Conservation (phyloP, 169 alveolate species). For the Eimeria falciformis region DNA sequence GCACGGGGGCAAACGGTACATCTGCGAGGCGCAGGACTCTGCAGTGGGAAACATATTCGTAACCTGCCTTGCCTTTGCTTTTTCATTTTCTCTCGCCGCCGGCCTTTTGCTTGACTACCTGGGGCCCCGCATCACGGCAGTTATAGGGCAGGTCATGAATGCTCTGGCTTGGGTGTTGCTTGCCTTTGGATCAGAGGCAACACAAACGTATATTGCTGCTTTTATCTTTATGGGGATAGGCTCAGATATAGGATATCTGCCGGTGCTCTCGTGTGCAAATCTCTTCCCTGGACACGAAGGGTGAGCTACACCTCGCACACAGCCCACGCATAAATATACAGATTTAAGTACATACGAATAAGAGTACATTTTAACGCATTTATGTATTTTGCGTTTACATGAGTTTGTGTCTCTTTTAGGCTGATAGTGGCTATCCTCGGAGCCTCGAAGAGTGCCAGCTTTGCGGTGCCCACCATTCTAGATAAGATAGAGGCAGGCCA, state of each 20-base stretch:
- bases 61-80: constrained; percentile 72
- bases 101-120: constrained; percentile 77
- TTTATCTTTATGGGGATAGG: constrained; percentile 79
- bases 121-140: constrained; percentile 78
- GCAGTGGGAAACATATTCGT: constrained; percentile 75
- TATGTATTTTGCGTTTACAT: background rate
- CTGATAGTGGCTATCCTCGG: constrained; percentile 77
- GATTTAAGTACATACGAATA: background rate
- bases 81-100: constrained; percentile 76
- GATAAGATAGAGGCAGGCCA: constrained; percentile 55
- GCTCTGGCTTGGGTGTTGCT: constrained; percentile 75
- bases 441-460: constrained; percentile 77
- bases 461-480: constrained; percentile 76
- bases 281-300: constrained; percentile 79
- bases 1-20: constrained; percentile 77
- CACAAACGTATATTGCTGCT: constrained; percentile 73
- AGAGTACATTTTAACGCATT: background rate
- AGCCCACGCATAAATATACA: background rate
- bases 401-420: constrained; percentile 1
- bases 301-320: background rate
- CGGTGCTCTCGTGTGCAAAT: constrained; percentile 75
- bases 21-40: constrained; percentile 77
- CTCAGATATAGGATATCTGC: constrained; percentile 78
- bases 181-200: constrained; percentile 60
- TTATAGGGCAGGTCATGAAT: constrained; percentile 75